Percentiles rank a stretch among this genome's conserved stretches.
Conservation (phyloP, 2,329 filamentous ascomycete genomes). For the Ophiostoma quercus region DNA sequence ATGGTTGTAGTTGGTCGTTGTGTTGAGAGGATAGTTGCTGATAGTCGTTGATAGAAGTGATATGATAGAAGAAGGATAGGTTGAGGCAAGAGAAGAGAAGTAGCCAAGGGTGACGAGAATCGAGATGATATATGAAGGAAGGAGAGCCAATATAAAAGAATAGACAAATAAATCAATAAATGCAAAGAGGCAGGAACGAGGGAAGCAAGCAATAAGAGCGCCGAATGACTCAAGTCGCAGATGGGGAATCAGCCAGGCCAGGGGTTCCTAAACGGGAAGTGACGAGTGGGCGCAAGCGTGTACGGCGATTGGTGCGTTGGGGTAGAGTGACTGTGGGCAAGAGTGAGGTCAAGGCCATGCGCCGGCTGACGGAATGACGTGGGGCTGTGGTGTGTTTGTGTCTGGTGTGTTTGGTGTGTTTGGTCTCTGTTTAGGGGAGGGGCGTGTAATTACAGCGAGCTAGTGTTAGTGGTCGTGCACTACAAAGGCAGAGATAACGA, state of each 20-base stretch:
- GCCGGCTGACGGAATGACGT: conserved; percentile 17
- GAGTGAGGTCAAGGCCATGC: not conserved
- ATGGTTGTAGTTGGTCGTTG: not conserved
- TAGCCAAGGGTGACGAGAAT: not conserved
- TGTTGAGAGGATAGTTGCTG: not conserved
- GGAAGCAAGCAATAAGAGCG: conserved; percentile 6
- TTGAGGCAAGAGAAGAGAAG: not conserved
- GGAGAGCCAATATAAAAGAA: not conserved
- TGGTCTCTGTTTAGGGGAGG: not conserved
- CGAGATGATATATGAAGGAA: not conserved
- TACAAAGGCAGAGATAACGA: not conserved
- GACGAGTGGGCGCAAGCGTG: conserved; percentile 15
- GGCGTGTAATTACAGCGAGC: not conserved
- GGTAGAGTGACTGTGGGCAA: not conserved
- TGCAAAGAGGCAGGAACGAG: not conserved
- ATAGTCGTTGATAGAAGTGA: not conserved
- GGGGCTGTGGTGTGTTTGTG: conserved; percentile 12
- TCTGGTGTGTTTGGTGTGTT: conserved; percentile 3
- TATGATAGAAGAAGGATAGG: not conserved
- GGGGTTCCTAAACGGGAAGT: not conserved
- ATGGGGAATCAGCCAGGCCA: not conserved
- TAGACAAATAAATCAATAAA: not conserved
- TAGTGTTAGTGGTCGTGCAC: not conserved
- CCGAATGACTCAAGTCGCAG: conserved; percentile 9
- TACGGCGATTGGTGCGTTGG: conserved; percentile 12